Percentiles rank a stretch among this genome's conserved stretches.
Conservation (phyloP, 1,284 basidiomycete genomes). For the Boletus sp. region DNA sequence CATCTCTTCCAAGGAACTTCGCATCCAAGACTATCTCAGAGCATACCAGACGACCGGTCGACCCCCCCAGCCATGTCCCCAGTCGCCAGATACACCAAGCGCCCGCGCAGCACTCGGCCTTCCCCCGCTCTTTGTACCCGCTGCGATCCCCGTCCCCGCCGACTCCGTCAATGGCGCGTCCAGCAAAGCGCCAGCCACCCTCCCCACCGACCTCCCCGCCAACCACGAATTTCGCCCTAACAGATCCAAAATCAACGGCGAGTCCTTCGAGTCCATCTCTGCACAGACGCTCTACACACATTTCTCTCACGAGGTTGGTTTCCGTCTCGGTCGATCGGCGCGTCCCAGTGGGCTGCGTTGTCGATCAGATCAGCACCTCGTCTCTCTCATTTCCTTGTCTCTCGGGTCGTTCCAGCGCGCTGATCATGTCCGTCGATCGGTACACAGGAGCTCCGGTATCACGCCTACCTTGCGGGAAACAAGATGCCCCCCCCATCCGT, state of each 20-base stretch:
- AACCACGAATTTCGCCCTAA: slow-evolving; percentile 31
- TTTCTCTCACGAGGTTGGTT: slow-evolving; percentile 40
- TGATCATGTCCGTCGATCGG: slow-evolving; percentile 14
- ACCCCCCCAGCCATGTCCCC: slow-evolving; percentile 36
- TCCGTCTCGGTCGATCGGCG: background rate
- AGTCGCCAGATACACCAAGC: slow-evolving; percentile 30
- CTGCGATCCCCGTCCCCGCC: slow-evolving; percentile 16
- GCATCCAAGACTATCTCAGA: slow-evolving; percentile 36
- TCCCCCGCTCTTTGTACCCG: slow-evolving; percentile 37
- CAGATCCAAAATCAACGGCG: slow-evolving; percentile 10
- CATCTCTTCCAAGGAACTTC: slow-evolving; percentile 32
- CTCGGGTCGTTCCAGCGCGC: background rate
- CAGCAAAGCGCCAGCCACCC: slow-evolving; percentile 5
- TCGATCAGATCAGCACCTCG: background rate
- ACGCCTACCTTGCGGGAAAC: slow-evolving; percentile 29
- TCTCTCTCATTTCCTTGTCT: background rate
- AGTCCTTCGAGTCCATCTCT: slow-evolving; percentile 32
- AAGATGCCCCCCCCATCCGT: slow-evolving; percentile 13
- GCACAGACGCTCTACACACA: slow-evolving; percentile 30
- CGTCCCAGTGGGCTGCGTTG: too few species aligned
- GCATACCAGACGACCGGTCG: slow-evolving; percentile 33
- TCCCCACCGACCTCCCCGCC: slow-evolving; percentile 24
- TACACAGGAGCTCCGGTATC: slow-evolving; percentile 31
- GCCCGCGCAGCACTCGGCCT: slow-evolving; percentile 36
- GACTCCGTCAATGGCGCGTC: background rate